phyloP scores from a whole-genome alignment of 2,329 filamentous ascomycete genomes.

The Alternaria sp. region DNA sequence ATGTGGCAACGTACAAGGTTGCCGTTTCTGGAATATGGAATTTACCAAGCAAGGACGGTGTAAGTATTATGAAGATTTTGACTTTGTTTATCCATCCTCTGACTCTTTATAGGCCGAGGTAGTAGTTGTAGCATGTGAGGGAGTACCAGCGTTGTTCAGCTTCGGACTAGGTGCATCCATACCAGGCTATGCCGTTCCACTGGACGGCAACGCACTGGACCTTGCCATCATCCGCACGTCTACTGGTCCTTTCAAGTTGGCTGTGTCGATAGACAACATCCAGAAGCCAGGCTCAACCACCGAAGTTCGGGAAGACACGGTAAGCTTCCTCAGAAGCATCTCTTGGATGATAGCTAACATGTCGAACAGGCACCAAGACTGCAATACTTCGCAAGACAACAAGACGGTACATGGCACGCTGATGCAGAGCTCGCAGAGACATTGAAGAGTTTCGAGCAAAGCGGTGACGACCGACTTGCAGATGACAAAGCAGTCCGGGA shows the following conservation, averaged over 20 bases:
- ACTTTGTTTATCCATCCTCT: neutral
- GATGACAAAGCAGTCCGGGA: conserved; percentile 51
- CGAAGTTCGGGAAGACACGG: conserved; percentile 40
- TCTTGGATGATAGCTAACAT: conserved; percentile 16
- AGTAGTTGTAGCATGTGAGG: conserved; percentile 53
- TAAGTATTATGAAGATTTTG: conserved; percentile 49
- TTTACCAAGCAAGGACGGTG: conserved; percentile 33
- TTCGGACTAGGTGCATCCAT: conserved; percentile 60
- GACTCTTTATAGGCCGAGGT: conserved; percentile 29
- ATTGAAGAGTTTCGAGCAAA: conserved; percentile 26
- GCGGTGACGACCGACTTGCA: conserved; percentile 17
- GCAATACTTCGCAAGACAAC: conserved; percentile 32
- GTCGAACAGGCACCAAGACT: conserved; percentile 27
- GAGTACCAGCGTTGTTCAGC: conserved; percentile 67
- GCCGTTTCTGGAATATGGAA: conserved; percentile 62
- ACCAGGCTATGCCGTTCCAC: conserved; percentile 52
- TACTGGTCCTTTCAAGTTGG: conserved; percentile 13
- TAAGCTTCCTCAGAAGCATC: conserved; percentile 22
- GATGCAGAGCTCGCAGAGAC: conserved; percentile 17
- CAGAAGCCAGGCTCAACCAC: conserved; percentile 60
- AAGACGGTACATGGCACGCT: conserved; percentile 32
- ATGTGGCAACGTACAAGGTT: conserved; percentile 41
- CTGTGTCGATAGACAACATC: conserved; percentile 63
- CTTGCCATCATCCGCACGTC: conserved; percentile 43
- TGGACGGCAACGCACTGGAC: conserved; percentile 72